Base-by-base conservation (phyloP, 2,329 filamentous ascomycete genomes). In the Colletotrichum viniferum region DNA sequence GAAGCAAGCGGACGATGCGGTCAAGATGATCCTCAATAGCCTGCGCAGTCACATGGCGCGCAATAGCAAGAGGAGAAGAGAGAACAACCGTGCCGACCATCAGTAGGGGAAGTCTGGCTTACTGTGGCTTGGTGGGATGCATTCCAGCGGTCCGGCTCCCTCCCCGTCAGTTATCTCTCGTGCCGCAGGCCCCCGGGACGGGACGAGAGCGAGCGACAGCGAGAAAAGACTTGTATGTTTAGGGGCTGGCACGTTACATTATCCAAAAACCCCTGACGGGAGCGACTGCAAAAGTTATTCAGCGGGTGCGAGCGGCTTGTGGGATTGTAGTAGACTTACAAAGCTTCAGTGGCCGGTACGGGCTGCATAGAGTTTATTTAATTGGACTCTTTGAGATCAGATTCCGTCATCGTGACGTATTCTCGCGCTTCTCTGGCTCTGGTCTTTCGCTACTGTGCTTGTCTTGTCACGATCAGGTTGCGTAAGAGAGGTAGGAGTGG, bases 331-430 rank as follows among this genome's bases (percentile, higher is more conserved):
- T 71, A 71, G 71, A 61, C 67, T 30, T 66, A 66, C 28, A 36
- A 64, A 58, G 68, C 61, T 71, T 66, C 68, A 72, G 61, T 34
- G 32, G 61, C 68, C 72, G 68, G 68, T 52, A 38, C 28, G 61
- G 61, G 68, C 30, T 36, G 48, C 52, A 30, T 18, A 56, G 48
- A 65, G 68, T 66, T 71, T 61, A 66, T 66, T 71, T 61, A 66
- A 74, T 61, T 26, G 34, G 52, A 43, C 61, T 55, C 68, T 21
- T 43, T 66, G 21, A 52, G 28, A 61, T 26, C 65, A 61, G 36
- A 18, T 12, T 48, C 36, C 24, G 34, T 61, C 5, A n/a, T 64
- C 13, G 7, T 4, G 24, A 28, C 16, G 13, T 64, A 3, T 28
- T 14, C 7, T 36, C 18, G 3, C n/a, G 21, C 21, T 18, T 28